These are phyloP conservation scores for Phialophora verrucosa DNA, from an alignment of 2,329 filamentous ascomycete species.

Conservation along the genomic window DNA sequence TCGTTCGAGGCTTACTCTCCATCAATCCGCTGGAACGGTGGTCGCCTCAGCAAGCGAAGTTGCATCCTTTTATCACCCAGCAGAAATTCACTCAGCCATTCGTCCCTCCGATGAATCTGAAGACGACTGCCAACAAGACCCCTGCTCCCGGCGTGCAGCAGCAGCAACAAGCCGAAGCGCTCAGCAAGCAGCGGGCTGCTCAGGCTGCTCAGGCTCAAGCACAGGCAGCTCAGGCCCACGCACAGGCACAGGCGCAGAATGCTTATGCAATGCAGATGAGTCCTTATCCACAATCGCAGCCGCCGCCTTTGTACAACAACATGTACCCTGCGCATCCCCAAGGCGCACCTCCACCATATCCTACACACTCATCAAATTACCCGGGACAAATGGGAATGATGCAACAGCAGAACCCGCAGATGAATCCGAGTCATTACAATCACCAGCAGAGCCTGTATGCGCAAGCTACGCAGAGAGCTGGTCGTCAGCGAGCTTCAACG, in stretches of 20 bases:
- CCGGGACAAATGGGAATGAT: slow-evolving; percentile 74
- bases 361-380: slow-evolving; percentile 72
- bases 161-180: slow-evolving; percentile 90
- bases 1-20: slow-evolving; percentile 87
- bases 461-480: slow-evolving; percentile 76
- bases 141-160: slow-evolving; percentile 93
- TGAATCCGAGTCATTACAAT: slow-evolving; percentile 69
- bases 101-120: slow-evolving; percentile 95
- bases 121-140: slow-evolving; percentile 84
- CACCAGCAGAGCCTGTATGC: slow-evolving; percentile 75
- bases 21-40: slow-evolving; percentile 96
- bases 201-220: slow-evolving; percentile 56
- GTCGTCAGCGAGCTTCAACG: slow-evolving; percentile 87
- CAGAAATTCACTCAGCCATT: slow-evolving; percentile 97
- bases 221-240: slow-evolving; percentile 56
- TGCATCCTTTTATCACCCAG: slow-evolving; percentile 98
- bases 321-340: slow-evolving; percentile 74
- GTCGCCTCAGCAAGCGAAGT: slow-evolving; percentile 96
- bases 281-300: slow-evolving; percentile 58
- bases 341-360: slow-evolving; percentile 79
- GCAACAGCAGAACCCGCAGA: slow-evolving; percentile 66
- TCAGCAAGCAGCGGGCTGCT: slow-evolving; percentile 85
- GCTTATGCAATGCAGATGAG: slow-evolving; percentile 69
- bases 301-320: slow-evolving; percentile 75
- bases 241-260: slow-evolving; percentile 70